Percentiles rank a stretch among this genome's conserved stretches.
Conservation (phyloP, 1,284 basidiomycete genomes). For the Mycena citricolor region DNA sequence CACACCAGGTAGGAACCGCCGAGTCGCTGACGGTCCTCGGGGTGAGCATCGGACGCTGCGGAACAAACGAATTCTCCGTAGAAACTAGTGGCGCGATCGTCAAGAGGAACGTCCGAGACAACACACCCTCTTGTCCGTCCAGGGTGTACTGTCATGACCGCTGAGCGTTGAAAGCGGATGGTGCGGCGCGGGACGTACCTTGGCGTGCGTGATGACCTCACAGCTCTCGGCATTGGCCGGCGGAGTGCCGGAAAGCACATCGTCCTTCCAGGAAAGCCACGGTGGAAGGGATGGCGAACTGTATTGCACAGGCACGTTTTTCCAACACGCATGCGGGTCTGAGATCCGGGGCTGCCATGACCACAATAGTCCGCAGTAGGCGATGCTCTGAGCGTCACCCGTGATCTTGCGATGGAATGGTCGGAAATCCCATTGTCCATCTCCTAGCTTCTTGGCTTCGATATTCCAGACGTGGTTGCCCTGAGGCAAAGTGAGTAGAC, state of each 20-base stretch:
- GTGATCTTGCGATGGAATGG: constrained; percentile 88
- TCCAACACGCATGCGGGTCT: constrained; percentile 90
- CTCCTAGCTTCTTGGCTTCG: constrained; percentile 82
- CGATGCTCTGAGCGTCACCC: constrained; percentile 77
- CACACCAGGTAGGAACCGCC: constrained; percentile 17
- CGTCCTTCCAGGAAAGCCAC: constrained; percentile 90
- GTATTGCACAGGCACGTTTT: constrained; percentile 79
- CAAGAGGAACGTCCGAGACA: constrained; percentile 66
- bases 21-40: constrained; percentile 20
- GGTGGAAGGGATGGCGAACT: constrained; percentile 77
- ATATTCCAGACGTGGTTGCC: constrained; percentile 99
- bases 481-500: too few relatives aligned
- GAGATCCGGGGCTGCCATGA: constrained; percentile 93
- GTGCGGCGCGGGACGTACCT: constrained; percentile 43
- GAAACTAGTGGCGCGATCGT: constrained; percentile 67
- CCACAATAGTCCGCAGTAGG: constrained; percentile 85
- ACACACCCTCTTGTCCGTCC: constrained; percentile 69
- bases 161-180: constrained; percentile 13
- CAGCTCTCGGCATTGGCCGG: constrained; percentile 70
- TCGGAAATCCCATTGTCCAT: constrained; percentile 88
- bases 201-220: constrained; percentile 69
- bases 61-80: constrained; percentile 57
- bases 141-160: constrained; percentile 53
- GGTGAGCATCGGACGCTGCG: constrained; percentile 13
- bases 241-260: constrained; percentile 71